Evolutionary conservation across 768 basidiomycete species (phyloP).

Genomic region (Aureoboletus auriporus): DNA sequence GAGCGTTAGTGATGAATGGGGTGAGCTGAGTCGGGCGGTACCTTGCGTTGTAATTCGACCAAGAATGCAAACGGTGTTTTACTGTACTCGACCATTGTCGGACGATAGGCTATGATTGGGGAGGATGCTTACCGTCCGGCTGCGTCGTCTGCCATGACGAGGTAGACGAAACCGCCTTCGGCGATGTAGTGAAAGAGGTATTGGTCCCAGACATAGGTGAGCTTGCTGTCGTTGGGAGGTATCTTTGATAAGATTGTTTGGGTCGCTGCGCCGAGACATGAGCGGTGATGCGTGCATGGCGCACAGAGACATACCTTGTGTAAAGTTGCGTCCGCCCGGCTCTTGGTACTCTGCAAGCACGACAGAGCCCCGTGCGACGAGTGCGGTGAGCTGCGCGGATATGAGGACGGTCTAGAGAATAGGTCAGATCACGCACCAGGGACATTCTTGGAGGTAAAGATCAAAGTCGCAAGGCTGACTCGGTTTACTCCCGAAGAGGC

Average conservation of each 20-base stretch:
- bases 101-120: not conserved
- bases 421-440: slow-evolving; percentile 15
- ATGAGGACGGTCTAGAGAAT: not conserved
- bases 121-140: slow-evolving; percentile 66
- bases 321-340: slow-evolving; percentile 75
- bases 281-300: not conserved
- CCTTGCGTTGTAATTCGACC: slow-evolving; percentile 78
- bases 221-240: slow-evolving; percentile 82
- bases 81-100: slow-evolving; percentile 34
- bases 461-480: not conserved
- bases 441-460: slow-evolving; percentile 14
- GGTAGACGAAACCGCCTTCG: slow-evolving; percentile 79
- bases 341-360: slow-evolving; percentile 87
- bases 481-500: slow-evolving; percentile 8
- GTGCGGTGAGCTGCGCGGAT: slow-evolving; percentile 64
- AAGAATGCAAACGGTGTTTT: slow-evolving; percentile 95
- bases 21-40: slow-evolving; percentile 18
- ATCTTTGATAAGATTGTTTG: slow-evolving; percentile 93
- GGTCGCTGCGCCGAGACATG: slow-evolving; percentile 48
- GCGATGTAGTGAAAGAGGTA: slow-evolving; percentile 94
- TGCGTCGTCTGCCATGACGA: slow-evolving; percentile 93
- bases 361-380: slow-evolving; percentile 72
- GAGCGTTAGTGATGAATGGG: not conserved
- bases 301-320: slow-evolving; percentile 57
- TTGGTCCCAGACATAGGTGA: slow-evolving; percentile 89